These are phyloP conservation scores for Solanum corneliomulleri DNA, from an alignment of 257 asterid species.

Conservation along the genomic window DNA sequence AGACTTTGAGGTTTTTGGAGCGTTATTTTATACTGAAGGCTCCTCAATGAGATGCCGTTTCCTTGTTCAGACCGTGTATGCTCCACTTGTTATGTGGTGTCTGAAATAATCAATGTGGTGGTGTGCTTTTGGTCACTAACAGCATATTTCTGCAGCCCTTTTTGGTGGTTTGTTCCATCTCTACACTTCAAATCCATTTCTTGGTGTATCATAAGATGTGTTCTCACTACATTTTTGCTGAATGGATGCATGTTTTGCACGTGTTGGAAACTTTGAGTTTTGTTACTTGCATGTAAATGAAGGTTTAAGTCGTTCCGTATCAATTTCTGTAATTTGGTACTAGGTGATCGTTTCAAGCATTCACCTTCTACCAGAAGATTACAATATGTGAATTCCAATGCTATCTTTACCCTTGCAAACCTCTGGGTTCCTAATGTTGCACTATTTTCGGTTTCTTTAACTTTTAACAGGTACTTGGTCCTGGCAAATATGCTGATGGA, in stretches of 20 bases:
- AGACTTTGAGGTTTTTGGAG: not conserved
- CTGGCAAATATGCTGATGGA: conserved; percentile 99
- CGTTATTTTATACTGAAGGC: not conserved
- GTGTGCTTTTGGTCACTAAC: not conserved
- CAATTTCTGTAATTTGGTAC: not conserved
- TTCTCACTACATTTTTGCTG: not conserved
- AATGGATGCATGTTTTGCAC: not conserved
- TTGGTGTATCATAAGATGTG: not conserved
- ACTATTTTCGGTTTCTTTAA: not conserved
- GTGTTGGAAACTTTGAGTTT: not conserved
- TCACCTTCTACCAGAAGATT: not conserved
- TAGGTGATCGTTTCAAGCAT: not conserved
- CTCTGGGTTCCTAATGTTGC: not conserved
- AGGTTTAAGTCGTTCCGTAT: not conserved
- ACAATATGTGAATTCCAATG: not conserved
- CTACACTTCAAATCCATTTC: not conserved
- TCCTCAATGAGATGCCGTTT: not conserved
- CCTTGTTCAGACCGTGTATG: not conserved
- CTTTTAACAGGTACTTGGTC: conserved; percentile 56
- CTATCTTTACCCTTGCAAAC: not conserved
- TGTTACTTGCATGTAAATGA: not conserved
- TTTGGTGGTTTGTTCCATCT: not conserved
- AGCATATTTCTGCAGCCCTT: not conserved
- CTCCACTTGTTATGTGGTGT: not conserved
- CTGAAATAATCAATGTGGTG: not conserved